Conservation (phyloP, 805 yeast genomes). For the Helenozyma baotianmanensis region DNA sequence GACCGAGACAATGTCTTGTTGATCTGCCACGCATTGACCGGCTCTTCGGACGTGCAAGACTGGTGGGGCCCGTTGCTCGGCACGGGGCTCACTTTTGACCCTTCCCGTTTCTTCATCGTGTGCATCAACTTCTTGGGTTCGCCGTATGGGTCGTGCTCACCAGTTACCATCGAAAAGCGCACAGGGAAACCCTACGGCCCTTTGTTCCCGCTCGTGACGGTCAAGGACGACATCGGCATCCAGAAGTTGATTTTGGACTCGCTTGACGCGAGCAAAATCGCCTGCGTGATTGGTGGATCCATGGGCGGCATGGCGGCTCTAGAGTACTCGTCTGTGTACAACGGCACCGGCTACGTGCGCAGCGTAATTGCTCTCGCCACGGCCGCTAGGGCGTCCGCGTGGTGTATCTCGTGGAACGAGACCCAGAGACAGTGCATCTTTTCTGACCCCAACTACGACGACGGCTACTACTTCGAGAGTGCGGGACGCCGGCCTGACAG, state of each 20-base stretch:
- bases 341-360: conserved; percentile 62
- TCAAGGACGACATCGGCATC: conserved; percentile 85
- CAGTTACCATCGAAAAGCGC: conserved; percentile 73
- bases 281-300: conserved; percentile 91
- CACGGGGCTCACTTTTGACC: conserved; percentile 82
- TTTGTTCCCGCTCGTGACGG: conserved; percentile 87
- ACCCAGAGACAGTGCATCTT: conserved; percentile 96
- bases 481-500: conserved; percentile 63
- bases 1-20: conserved; percentile 72
- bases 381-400: conserved; percentile 90
- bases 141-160: conserved; percentile 95
- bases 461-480: conserved; percentile 73
- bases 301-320: conserved; percentile 98
- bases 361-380: conserved; percentile 84
- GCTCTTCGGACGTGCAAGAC: conserved; percentile 90
- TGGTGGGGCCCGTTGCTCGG: conserved; percentile 99
- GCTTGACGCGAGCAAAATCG: conserved; percentile 72
- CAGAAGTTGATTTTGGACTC: conserved; percentile 76
- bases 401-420: conserved; percentile 99
- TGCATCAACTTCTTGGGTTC: conserved; percentile 93
- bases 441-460: conserved; percentile 88
- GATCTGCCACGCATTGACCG: conserved; percentile 95
- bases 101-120: conserved; percentile 76
- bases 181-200: conserved; percentile 85
- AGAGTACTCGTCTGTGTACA: conserved; percentile 70